A percentile compares a stretch with the other conserved stretches of the same genome.
phyloP scores from a whole-genome alignment of 768 basidiomycete species.

The Psilocybe azurescens region DNA sequence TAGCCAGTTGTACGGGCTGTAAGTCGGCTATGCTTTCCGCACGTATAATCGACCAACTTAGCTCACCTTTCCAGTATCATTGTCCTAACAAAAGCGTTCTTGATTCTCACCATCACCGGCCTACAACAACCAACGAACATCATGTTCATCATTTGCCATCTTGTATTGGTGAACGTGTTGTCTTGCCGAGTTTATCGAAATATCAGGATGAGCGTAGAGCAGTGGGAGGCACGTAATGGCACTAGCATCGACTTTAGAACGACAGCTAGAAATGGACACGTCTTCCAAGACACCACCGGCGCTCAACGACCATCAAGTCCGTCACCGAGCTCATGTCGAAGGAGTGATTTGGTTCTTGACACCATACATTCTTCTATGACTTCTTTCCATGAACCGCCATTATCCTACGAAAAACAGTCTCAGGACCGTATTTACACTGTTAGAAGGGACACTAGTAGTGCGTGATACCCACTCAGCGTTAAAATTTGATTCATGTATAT shows the following conservation, averaged over 20 bases:
- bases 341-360: slow-evolving; percentile 8
- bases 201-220: slow-evolving; percentile 9
- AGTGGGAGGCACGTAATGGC: slow-evolving; percentile 4
- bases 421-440: background rate
- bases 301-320: slow-evolving; percentile 2
- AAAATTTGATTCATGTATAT: background rate
- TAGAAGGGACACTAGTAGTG: background rate
- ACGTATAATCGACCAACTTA: no score
- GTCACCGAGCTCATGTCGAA: slow-evolving; percentile 2
- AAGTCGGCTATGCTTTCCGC: background rate
- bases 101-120: slow-evolving; percentile 3
- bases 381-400: background rate
- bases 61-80: background rate
- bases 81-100: slow-evolving; percentile 8
- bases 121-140: background rate
- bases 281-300: slow-evolving; percentile 1
- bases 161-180: slow-evolving; percentile 14
- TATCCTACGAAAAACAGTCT: background rate
- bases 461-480: background rate
- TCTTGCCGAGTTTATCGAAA: slow-evolving; percentile 16
- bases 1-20: slow-evolving; percentile 33
- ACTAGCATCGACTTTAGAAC: slow-evolving; percentile 9
- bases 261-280: slow-evolving; percentile 2
- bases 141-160: slow-evolving; percentile 17
- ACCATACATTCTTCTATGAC: background rate